Conservation (phyloP, 164 flowering plant genomes). For the Stephania japonica region DNA sequence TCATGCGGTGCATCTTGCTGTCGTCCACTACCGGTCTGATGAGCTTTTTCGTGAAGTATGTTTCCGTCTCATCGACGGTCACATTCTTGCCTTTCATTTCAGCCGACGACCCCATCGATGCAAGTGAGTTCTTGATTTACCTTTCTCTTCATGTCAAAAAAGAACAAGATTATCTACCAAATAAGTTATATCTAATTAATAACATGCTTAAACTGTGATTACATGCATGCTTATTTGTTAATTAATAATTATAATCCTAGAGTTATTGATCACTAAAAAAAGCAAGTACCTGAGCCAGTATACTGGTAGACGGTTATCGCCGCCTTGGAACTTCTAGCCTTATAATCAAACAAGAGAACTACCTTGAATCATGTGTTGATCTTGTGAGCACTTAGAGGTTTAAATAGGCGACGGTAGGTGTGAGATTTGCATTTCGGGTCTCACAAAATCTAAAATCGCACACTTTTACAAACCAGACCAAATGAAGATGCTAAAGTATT, state of each 20-base stretch:
- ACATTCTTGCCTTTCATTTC: not conserved
- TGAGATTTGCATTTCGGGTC: not conserved
- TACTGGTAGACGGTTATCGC: not conserved
- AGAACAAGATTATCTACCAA: not conserved
- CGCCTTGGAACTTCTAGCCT: not conserved
- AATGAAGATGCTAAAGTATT: not conserved
- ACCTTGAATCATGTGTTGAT: not conserved
- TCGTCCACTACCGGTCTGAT: not conserved
- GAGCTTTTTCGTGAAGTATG: not conserved
- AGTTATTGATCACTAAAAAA: not conserved
- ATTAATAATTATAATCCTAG: not conserved
- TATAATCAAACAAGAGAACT: not conserved
- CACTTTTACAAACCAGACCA: not conserved
- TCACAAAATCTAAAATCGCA: not conserved
- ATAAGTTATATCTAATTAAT: not conserved
- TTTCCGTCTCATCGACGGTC: not conserved
- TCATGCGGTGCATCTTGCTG: not conserved
- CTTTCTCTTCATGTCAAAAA: not conserved
- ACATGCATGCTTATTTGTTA: not conserved
- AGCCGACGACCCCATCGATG: not conserved
- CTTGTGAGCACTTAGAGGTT: not conserved
- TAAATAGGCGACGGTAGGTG: not conserved
- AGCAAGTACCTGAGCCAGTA: not conserved
- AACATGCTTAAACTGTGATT: not conserved
- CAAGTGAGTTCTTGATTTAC: not conserved